Base-by-base conservation (phyloP, 768 basidiomycete species). In the Gyrodon lividus region DNA sequence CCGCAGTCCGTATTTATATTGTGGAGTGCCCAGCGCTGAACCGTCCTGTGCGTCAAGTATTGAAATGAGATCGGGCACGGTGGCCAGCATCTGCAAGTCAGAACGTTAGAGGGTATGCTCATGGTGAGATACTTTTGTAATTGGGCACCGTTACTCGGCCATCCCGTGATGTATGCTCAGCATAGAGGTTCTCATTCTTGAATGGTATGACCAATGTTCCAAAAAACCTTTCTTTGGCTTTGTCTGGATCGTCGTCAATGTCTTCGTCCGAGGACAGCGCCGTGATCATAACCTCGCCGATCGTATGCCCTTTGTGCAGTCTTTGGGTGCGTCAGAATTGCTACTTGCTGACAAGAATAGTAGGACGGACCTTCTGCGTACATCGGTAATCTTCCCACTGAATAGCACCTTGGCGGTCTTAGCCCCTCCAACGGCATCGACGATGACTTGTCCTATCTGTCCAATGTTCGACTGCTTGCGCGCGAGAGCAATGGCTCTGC, bases 31-130 rank as follows among this genome's bases (percentile, higher is more conserved):
- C 7, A 87, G 68, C 26, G 82, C 79, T 4, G 75, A 70, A 0
- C 84, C 85, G 50, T 70, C 81, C 55, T 83, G 82, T 19, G 81
- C 77, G 56, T 87, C 84, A 10, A 86, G 66, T 10, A 86, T 78
- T 0, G 78, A 72, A 48, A 87, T 83, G 22, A 87, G 72, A 62
- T 87, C 85, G 4, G 85, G 86, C 10, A 87, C 85, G 30, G 76
- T 74, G 28, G 76, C 79, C 1, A 79, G 66, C 34, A 82, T 68
- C 75, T 79, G 35, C 22, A 52, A 57, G 45, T 2, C 52, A 50
- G 17, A 4, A 14, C n/a, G 34, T 57, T 43, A 59, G 43, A 35
- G 13, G 24, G 6, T n/a, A 24, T 22, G 22, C 28, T 10, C 22
- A 17, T n/a, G 48, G 41, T 28, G 44, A 45, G 37, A 50, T 13